Conservation (phyloP, 1,284 basidiomycete genomes). For the Cryptococcus jaspeensis region DNA sequence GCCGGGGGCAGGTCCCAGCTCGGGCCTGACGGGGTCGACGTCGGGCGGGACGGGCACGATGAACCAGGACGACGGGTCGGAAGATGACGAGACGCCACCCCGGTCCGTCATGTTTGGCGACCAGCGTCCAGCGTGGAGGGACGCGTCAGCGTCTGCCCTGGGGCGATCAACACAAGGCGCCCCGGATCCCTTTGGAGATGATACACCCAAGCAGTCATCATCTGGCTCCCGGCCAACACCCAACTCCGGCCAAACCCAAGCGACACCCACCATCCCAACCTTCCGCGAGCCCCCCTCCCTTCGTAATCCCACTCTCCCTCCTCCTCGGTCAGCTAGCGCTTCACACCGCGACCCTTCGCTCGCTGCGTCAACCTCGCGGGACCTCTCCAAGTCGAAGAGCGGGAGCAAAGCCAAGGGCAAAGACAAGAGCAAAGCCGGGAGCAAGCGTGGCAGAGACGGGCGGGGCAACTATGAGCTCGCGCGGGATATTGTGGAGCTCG, state of each 20-base stretch:
- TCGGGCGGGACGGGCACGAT: not conserved
- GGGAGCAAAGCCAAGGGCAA: slow-evolving; percentile 20
- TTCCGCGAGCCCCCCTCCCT: slow-evolving; percentile 24
- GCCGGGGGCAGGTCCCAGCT: not conserved
- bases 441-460: slow-evolving; percentile 24
- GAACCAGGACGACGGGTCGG: slow-evolving; percentile 16
- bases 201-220: slow-evolving; percentile 16
- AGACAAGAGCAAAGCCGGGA: slow-evolving; percentile 28
- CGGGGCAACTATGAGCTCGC: not conserved
- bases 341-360: too few species aligned
- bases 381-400: too few species aligned
- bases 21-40: not conserved
- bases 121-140: slow-evolving; percentile 2
- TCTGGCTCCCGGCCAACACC: slow-evolving; percentile 17
- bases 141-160: not conserved
- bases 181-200: not conserved
- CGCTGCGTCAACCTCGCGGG: too few species aligned
- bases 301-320: slow-evolving; percentile 18
- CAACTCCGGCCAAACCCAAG: slow-evolving; percentile 16
- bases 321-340: not conserved
- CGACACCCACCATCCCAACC: slow-evolving; percentile 12
- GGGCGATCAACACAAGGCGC: not conserved
- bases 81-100: slow-evolving; percentile 38
- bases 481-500: slow-evolving; percentile 52
- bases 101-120: slow-evolving; percentile 35